phyloP scores from a whole-genome alignment of 108 stramenopile species.

The Cylindrotheca closterium region DNA sequence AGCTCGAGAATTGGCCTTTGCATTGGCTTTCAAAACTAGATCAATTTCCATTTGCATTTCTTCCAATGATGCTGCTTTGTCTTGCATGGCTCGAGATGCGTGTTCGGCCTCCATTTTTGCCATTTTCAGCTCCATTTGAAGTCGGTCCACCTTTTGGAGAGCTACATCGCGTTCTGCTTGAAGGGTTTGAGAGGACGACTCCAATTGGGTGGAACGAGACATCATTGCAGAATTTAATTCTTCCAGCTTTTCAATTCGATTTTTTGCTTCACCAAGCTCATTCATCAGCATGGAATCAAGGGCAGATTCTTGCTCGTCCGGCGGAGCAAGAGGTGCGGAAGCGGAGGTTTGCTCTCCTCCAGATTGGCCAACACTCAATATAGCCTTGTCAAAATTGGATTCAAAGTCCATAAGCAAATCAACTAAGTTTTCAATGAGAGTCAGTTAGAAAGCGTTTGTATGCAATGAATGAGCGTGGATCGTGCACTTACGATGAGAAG shows the following conservation, averaged over 20 bases:
- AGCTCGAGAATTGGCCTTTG: slow-evolving; percentile 69
- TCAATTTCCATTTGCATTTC: slow-evolving; percentile 92
- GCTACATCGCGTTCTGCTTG: slow-evolving; percentile 47
- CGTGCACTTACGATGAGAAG: slow-evolving; percentile 57
- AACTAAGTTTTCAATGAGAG: slow-evolving; percentile 16
- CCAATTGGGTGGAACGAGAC: slow-evolving; percentile 57
- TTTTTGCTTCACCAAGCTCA: slow-evolving; percentile 71
- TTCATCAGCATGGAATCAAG: slow-evolving; percentile 55
- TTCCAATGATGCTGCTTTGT: slow-evolving; percentile 59
- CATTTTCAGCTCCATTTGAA: slow-evolving; percentile 80
- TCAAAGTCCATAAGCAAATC: slow-evolving; percentile 88
- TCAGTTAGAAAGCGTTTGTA: background rate
- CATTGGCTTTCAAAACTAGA: slow-evolving; percentile 66
- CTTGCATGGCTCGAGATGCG: slow-evolving; percentile 59
- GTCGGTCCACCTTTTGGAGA: slow-evolving; percentile 40
- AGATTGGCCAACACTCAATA: slow-evolving; percentile 62
- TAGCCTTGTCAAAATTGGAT: slow-evolving; percentile 83
- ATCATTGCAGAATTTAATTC: slow-evolving; percentile 58
- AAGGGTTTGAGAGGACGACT: slow-evolving; percentile 31
- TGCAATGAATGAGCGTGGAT: background rate
- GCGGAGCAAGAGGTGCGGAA: slow-evolving; percentile 5
- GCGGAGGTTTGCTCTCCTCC: slow-evolving; percentile 64
- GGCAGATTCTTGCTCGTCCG: slow-evolving; percentile 16
- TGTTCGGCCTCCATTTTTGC: slow-evolving; percentile 86
- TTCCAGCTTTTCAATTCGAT: slow-evolving; percentile 74